Evolutionary conservation across 2,329 filamentous ascomycete species (phyloP), one percentile per base, ranked within the genome.

Genomic region (Aspergillus bombycis): DNA sequence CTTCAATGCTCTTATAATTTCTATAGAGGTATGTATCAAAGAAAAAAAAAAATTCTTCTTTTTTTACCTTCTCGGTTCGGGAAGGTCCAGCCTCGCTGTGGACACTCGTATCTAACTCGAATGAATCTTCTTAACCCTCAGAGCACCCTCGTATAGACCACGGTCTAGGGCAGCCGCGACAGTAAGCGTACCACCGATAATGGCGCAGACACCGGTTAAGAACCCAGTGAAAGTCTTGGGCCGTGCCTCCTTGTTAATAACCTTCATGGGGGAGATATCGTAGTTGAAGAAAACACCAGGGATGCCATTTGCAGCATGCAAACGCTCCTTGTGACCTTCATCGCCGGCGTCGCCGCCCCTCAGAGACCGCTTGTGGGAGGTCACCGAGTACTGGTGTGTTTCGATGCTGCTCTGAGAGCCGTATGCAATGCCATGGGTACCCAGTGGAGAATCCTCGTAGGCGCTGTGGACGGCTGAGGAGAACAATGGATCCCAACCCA

Each of bases 261-360:
- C 94, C 82, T 98, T 99, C 95, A 99, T 99, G 6, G 95, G 95
- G 2, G 94, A 98, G 78, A 99, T 99, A 73, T 99, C 95, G 72
- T 99, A 99, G 69, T 93, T 96, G 83, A 99, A 98, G 84, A 99
- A 99, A 16, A 99, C 94, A 50, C 95, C 95, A 0, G 95, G 95
- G 72, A 99, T 98, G 68, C 95, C 95, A 65, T 93, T 94, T 60
- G 89, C 84, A 3, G 94, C 92, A 78, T 99, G 95, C 68, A 96
- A 81, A 45, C 94, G 89, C 83, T 98, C 94, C 75, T 94, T 90
- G 77, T 99, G 95, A 19, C 94, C 94, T 73, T 96, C 93, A 11
- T 91, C 88, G 11, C 89, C 85, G 74, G 96, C 96, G 67, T 91
- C 89, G 7, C 95, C 95, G 58, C 95, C 95, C 26, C 84, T 80